A percentile compares a stretch with the other conserved stretches of the same genome.
phyloP scores from a whole-genome alignment of 2,329 filamentous ascomycete species.

The Aureobasidium leucospermi region DNA sequence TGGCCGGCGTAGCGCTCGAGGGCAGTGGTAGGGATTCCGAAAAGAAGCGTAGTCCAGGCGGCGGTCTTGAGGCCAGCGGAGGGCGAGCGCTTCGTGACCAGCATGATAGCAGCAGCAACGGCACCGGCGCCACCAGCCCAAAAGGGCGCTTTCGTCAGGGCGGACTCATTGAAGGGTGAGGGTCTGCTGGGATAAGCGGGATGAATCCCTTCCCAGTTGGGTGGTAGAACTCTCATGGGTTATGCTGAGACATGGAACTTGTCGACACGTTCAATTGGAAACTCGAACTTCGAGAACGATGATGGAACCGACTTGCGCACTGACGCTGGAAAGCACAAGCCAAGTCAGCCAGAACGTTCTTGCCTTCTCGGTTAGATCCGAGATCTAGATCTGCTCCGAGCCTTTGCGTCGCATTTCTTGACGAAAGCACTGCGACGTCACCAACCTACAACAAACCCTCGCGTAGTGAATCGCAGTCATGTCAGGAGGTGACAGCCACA shows the following conservation, averaged over 20 bases:
- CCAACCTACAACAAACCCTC: neutral
- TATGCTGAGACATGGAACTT: neutral
- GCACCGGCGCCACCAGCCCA: constrained; percentile 11
- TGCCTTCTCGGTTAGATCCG: constrained; percentile 2
- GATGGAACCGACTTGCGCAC: constrained; percentile 1
- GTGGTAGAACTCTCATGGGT: constrained; percentile 16
- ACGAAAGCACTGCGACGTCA: neutral
- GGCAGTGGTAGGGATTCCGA: neutral
- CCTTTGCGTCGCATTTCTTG: neutral
- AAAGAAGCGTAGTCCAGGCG: constrained; percentile 1
- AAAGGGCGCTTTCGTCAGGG: constrained; percentile 4
- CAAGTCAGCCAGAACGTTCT: neutral
- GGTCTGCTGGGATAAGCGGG: constrained; percentile 12
- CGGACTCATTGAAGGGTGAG: constrained; percentile 1
- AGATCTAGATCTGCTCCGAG: neutral
- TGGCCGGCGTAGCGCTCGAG: neutral
- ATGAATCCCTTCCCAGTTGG: constrained; percentile 15
- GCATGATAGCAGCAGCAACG: neutral
- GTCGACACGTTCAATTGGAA: neutral
- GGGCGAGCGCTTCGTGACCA: constrained; percentile 10
- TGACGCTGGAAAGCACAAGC: neutral
- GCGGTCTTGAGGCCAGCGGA: constrained; percentile 7
- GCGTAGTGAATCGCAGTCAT: neutral
- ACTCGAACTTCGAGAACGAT: neutral
- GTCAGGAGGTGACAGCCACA: constrained; percentile 3